Evolutionary conservation across 2,329 filamentous ascomycete species (phyloP).

Genomic region (Fusarium anguioides): DNA sequence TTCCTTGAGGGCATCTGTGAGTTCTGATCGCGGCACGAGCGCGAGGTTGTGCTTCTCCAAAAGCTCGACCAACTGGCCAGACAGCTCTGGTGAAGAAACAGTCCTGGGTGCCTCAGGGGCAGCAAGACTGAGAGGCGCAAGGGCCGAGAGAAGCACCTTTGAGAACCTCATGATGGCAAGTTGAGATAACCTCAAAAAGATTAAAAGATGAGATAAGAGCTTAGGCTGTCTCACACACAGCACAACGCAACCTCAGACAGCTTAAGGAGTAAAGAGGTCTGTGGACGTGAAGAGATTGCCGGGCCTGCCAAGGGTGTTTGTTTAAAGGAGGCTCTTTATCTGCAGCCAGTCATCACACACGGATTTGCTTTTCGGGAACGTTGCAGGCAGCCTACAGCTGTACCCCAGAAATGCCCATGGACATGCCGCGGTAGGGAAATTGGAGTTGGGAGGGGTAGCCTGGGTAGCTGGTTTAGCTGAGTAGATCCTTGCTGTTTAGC

Average conservation of each 20-base stretch:
- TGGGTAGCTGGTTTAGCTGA: too few species aligned
- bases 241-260: too few species aligned
- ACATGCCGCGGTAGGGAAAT: slow-evolving; percentile 18
- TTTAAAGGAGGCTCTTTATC: slow-evolving; percentile 18
- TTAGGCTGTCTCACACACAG: neutral
- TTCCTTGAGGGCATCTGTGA: slow-evolving; percentile 58
- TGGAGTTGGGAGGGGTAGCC: neutral
- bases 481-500: neutral
- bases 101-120: slow-evolving; percentile 41
- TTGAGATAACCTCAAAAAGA: neutral
- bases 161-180: slow-evolving; percentile 52
- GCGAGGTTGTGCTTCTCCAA: slow-evolving; percentile 58
- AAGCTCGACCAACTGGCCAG: slow-evolving; percentile 52
- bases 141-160: slow-evolving; percentile 49
- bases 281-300: neutral
- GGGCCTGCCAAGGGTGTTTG: neutral
- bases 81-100: slow-evolving; percentile 47
- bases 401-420: slow-evolving; percentile 24
- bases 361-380: slow-evolving; percentile 6
- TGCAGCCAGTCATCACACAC: slow-evolving; percentile 17
- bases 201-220: neutral
- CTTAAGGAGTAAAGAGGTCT: neutral
- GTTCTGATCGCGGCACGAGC: slow-evolving; percentile 57
- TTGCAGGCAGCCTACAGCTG: slow-evolving; percentile 3
- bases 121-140: slow-evolving; percentile 50